Evolutionary conservation across 768 basidiomycete species (phyloP), one percentile per base, ranked within the genome.

Genomic region (Lanmaoa pseudosensibilis): DNA sequence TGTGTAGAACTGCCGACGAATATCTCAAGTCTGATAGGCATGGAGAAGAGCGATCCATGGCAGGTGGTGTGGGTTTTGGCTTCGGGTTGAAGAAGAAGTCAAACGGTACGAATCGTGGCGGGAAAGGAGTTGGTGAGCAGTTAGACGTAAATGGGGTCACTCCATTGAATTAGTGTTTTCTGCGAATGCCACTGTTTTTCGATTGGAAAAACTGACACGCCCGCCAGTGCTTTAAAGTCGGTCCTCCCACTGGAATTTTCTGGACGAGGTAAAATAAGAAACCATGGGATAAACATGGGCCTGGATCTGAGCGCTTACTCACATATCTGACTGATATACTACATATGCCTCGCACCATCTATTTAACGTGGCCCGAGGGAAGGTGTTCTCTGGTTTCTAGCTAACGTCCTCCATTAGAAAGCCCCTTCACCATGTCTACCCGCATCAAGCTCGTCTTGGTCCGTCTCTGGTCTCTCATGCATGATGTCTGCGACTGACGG

Each of bases 21-120:
- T 73, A 82, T 50, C 44, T 67, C 60, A 73, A 74, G 61, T 72
- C 67, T 25, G 77, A 72, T 27, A 62, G 65, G n/a, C 67, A 66
- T 38, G 72, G 70, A 5, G 77, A 76, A 23, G 73, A 74, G 47
- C 72, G 77, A 40, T 75, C 78, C 10, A 65, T 73, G 33, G 68
- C 69, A 7, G 81, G 77, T 7, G 83, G 83, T 9, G 67, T 83
- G 38, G 73, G 79, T 23, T 74, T 83, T 46, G 74, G 75, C 25
- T 78, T 76, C 56, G 18, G 50, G 33, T 23, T 33, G 41, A 72
- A 63, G 56, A 72, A 68, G 27, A 72, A 67, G 30, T 61, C 72
- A 46, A 67, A 67, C 41, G 67, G 68, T 1, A 61, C 68, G 13
- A 62, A 50, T 34, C 70, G 69, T 52, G 63, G 66, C 16, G 57